These are phyloP conservation scores for Tolypocladium inflatum DNA, from an alignment of 2,329 filamentous ascomycete species.

Conservation along the genomic window DNA sequence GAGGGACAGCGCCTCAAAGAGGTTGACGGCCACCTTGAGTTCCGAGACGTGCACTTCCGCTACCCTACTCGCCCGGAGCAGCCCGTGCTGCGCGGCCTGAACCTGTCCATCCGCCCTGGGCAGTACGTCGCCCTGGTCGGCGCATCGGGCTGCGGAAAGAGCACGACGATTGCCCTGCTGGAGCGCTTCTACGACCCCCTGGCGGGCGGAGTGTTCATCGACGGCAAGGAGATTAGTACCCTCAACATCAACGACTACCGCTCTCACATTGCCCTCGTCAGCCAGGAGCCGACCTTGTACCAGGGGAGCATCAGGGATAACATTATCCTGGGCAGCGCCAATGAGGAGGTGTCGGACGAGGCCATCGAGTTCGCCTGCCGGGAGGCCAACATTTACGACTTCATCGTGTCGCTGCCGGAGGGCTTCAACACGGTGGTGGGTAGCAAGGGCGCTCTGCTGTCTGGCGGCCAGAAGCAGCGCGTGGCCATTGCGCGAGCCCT, in stretches of 20 bases:
- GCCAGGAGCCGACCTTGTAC: slow-evolving; percentile 90
- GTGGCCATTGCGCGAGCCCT: slow-evolving; percentile 88
- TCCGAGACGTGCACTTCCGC: slow-evolving; percentile 86
- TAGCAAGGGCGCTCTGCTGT: slow-evolving; percentile 75
- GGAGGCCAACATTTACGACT: slow-evolving; percentile 88
- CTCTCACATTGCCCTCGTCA: slow-evolving; percentile 74
- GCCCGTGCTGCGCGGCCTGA: slow-evolving; percentile 79
- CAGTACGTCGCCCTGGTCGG: slow-evolving; percentile 87
- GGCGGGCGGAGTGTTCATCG: slow-evolving; percentile 69
- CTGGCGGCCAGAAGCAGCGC: slow-evolving; percentile 89
- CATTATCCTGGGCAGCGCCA: slow-evolving; percentile 67
- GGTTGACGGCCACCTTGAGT: slow-evolving; percentile 74
- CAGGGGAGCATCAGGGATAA: slow-evolving; percentile 89
- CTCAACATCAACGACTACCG: slow-evolving; percentile 85
- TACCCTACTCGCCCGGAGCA: slow-evolving; percentile 89
- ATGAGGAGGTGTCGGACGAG: slow-evolving; percentile 59
- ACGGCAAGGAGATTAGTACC: slow-evolving; percentile 70
- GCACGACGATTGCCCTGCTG: slow-evolving; percentile 81
- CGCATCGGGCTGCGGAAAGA: slow-evolving; percentile 91
- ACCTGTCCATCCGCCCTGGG: slow-evolving; percentile 63
- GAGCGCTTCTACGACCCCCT: slow-evolving; percentile 94
- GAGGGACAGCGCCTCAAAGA: slow-evolving; percentile 53
- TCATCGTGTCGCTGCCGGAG: slow-evolving; percentile 76
- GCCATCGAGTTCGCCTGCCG: slow-evolving; percentile 70
- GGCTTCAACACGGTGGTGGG: slow-evolving; percentile 82